Percentiles rank a stretch among this genome's conserved stretches.
These are phyloP conservation scores for Diphasiastrum complanatum DNA, from an alignment of 83 land plant genomes.

Conservation along the genomic window DNA sequence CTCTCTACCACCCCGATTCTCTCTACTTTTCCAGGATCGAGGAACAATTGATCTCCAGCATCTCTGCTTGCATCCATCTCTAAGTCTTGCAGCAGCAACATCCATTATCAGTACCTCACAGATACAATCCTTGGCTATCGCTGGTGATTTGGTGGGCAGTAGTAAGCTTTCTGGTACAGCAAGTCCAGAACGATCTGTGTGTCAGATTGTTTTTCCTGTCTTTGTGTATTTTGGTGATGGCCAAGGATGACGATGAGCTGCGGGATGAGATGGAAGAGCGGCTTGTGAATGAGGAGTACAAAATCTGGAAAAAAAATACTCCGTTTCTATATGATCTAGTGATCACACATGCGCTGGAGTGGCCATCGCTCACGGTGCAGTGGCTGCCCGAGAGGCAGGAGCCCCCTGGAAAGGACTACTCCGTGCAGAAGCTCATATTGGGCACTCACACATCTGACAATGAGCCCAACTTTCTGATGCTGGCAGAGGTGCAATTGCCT, in stretches of 20 bases:
- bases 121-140: too few relatives aligned
- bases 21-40: too few relatives aligned
- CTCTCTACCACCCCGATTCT: too few relatives aligned
- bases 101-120: too few relatives aligned
- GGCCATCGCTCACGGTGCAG: conserved; percentile 96
- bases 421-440: conserved; percentile 75
- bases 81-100: too few relatives aligned
- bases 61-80: too few relatives aligned
- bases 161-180: too few relatives aligned
- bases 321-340: conserved; percentile 93
- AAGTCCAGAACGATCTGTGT: too few relatives aligned
- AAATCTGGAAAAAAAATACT: conserved; percentile 98
- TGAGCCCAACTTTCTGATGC: conserved; percentile 91
- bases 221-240: too few relatives aligned
- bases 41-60: too few relatives aligned
- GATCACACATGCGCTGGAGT: conserved; percentile 90
- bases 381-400: conserved; percentile 82
- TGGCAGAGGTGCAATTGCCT: conserved; percentile 92
- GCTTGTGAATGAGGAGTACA: conserved; percentile 94
- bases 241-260: conserved; percentile 81
- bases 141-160: too few relatives aligned
- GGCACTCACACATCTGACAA: conserved; percentile 95
- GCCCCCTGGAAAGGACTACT: conserved; percentile 78
- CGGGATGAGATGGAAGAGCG: conserved; percentile 88
- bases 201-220: too few relatives aligned